phyloP scores from a whole-genome alignment of 495 filamentous ascomycete species.

The Niebla homalea region DNA sequence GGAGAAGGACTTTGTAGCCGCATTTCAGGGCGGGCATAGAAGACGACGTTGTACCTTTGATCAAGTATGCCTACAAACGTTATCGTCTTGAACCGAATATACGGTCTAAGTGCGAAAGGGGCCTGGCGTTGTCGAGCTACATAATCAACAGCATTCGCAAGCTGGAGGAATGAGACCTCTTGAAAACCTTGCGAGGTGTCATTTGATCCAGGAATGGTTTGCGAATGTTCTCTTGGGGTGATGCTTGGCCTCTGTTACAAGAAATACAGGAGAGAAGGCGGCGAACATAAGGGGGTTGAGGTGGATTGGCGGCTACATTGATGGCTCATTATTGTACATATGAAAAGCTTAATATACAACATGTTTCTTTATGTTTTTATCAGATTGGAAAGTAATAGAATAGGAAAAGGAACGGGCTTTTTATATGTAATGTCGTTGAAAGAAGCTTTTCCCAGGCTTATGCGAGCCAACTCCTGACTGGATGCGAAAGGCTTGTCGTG shows the following conservation, averaged over 20 bases:
- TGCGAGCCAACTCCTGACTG: no score
- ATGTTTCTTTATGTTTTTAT: no score
- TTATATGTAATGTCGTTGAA: no score
- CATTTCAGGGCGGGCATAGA: slow-evolving; percentile 22
- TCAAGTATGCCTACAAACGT: slow-evolving; percentile 21
- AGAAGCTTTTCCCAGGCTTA: no score
- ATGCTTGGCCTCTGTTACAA: slow-evolving; percentile 35
- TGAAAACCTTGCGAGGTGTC: slow-evolving; percentile 15
- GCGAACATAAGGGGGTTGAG: slow-evolving; percentile 4
- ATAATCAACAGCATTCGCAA: slow-evolving; percentile 17
- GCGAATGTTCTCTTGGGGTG: slow-evolving; percentile 19
- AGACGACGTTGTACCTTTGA: slow-evolving; percentile 19
- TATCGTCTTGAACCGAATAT: slow-evolving; percentile 18
- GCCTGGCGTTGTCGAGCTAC: slow-evolving; percentile 17
- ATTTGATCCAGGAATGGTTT: slow-evolving; percentile 9
- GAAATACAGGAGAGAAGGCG: slow-evolving; percentile 13
- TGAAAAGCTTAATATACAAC: no score
- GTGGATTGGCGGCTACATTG: no score
- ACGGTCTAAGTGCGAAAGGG: slow-evolving; percentile 20
- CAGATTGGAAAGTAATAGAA: no score
- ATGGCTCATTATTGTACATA: no score
- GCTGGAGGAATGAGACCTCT: slow-evolving; percentile 16
- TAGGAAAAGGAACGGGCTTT: no score
- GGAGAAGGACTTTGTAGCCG: slow-evolving; percentile 23
- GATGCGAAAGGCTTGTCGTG: no score